Base-by-base conservation (phyloP, 805 yeast species). In the Yamadazyma takamatsuzukensis region DNA sequence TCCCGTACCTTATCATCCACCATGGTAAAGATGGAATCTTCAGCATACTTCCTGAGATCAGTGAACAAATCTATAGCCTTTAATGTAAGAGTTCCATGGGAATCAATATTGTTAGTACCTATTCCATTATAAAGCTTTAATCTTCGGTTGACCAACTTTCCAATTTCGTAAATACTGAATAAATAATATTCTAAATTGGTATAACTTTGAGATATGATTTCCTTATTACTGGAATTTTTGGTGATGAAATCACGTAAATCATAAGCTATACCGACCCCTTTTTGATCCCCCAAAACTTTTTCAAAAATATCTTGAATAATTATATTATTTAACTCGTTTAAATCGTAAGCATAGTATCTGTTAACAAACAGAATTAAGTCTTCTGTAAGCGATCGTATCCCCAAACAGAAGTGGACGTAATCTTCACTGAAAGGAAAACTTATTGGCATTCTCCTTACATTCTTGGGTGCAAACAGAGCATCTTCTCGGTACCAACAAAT, bases 131-230 rank as follows among this genome's bases (percentile, higher is more conserved):
- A 64, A 21, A 44, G 42, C 26, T 62, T 54, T 34, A 65, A 61
- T 32, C 55, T 53, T 12, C 56, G 42, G 40, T 65, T 64, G 21
- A 68, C 53, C 34, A 64, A 49, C 31, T 64, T 61, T n/a, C 78
- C 80, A 30, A 90, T 68, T 53, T 83, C 88, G 32, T 68, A 66
- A 7, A 89, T 74, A 35, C 95, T 86, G 45, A 70, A 77, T 25
- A 84, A 70, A 54, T 89, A 90, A 54, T 84, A 86, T 52, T 90
- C 96, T 48, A 90, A 64, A 54, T 93, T 88, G 37, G 93, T 82
- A 44, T 85, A 69, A 44, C 86, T 85, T 62, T 93, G 97, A 0
- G 96, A 82, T 17, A 87, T 74, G 44, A 87, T 89, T 56, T 90
- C 97, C 51, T 95, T 84, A 41, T 88, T 83, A 9, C 81, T 75